Base-by-base conservation (phyloP, 2,329 filamentous ascomycete species). In the Curvularia eragrostidis region DNA sequence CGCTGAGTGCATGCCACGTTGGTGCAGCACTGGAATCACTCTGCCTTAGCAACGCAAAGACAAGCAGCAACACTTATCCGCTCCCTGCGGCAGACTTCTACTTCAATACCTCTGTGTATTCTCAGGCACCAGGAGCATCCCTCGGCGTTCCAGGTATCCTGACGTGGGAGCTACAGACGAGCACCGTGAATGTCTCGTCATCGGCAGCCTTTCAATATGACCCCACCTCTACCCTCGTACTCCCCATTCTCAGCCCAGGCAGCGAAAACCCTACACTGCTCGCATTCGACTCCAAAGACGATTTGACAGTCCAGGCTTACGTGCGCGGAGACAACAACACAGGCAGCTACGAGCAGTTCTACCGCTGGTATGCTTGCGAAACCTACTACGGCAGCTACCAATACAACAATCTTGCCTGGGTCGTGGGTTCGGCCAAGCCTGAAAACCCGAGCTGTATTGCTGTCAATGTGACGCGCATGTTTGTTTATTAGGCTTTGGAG, bases 11-110 rank as follows among this genome's bases (percentile, higher is more conserved):
- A 54, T 83, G 81, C 69, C 81, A 83, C 65, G 74, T 77, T 57
- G 81, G 81, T 28, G 81, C 81, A 19, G 81, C 76, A 4, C 81
- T 83, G 52, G 80, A 82, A 64, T 76, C 72, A 10, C 77, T 83
- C 53, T 83, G 81, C 60, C 59, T 80, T 18, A 65, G 66, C 57
- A 64, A 47, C 57, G 66, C 42, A 32, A 54, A 48, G 48, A 59
- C 64, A 1, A 54, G 56, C 1, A 69, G 66, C 10, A 69, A 66
- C 15, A 65, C 67, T 8, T 49, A 58, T 23, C 58, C 61, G 24
- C 60, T 66, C 21, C 38, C 59, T 26, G 59, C 62, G 36, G 67
- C 58, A 48, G 58, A 48, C 58, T 75, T 75, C 59, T 53, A 69
- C 38, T 70, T 77, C 60, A 79, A 79, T 65, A 71, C 72, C 36